Conservation (phyloP, 176 grass and related monocot genomes). For the Bromus sterilis region DNA sequence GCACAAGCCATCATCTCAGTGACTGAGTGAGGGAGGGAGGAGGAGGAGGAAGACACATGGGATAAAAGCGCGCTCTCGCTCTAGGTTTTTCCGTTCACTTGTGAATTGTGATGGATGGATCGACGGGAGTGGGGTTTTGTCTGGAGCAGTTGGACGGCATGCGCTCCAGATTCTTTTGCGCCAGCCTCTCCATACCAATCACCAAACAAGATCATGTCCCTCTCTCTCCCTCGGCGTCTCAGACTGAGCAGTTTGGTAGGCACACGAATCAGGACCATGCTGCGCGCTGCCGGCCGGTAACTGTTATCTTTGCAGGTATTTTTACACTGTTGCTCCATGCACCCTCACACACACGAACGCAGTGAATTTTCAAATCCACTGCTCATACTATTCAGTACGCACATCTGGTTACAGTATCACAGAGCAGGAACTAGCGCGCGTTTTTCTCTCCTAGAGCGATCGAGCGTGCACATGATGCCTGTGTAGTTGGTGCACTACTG, state of each 20-base stretch:
- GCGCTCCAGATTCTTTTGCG: constrained; percentile 63
- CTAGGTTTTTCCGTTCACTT: constrained; percentile 28
- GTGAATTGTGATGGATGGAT: constrained; percentile 6
- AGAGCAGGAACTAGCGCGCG: not conserved
- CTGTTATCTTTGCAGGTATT: constrained; percentile 7
- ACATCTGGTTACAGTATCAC: constrained; percentile 1
- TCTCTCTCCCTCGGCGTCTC: not conserved
- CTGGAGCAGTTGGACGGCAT: constrained; percentile 69
- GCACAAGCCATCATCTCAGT: not conserved
- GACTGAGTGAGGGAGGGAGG: not conserved
- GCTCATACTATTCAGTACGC: not conserved
- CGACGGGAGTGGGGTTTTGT: constrained; percentile 62
- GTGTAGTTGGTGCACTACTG: not conserved
- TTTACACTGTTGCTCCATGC: not conserved
- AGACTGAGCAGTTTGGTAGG: constrained; percentile 7
- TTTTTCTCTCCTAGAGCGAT: not conserved
- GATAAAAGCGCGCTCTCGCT: constrained; percentile 7
- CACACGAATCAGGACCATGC: constrained; percentile 36
- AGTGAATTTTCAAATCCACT: not conserved
- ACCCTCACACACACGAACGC: not conserved
- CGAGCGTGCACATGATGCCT: constrained; percentile 2
- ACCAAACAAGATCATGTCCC: constrained; percentile 33
- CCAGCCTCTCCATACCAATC: constrained; percentile 50
- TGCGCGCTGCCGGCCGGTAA: constrained; percentile 18
- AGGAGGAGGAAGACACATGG: not conserved